Base-by-base conservation (phyloP, 768 basidiomycete genomes). In the Galerina marginata region DNA sequence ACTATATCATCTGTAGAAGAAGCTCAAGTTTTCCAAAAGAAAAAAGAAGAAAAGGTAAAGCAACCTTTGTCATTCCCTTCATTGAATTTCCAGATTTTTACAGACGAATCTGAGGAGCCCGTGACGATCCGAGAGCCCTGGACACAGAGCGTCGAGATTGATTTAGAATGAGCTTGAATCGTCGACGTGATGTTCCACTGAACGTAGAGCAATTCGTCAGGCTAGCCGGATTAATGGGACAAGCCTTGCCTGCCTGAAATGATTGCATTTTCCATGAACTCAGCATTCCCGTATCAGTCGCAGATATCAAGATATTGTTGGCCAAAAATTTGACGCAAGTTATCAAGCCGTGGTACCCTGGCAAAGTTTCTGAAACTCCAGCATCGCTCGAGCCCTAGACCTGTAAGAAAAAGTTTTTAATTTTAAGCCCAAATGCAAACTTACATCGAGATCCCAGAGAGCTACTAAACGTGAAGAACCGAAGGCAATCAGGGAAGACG, bases 71-170 rank as follows among this genome's bases (percentile, higher is more conserved):
- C 75, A 59, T 60, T 66, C 61, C 56, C 63, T 58, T 58, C 67
- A 43, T 25, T 47, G 16, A 88, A 48, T 33, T 74, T 73, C 93
- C 93, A 98, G 26, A 93, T 77, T 72, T 91, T 93, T 44, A 96
- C 81, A 1, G 76, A 75, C 1, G 88, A 86, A 72, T 98, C 95
- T 0, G 95, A 96, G 14, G 91, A 87, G 1, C 92, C 95, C 0
- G 93, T 93, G 2, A 89, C 80, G 9, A 96, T 61, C 38, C 78
- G 74, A 45, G 77, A 71, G 14, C 76, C 79, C 52, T 79, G 75
- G 1, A 80, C 77, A 42, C 81, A 85, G 3, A 98, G 71, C 2
- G 89, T 81, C 11, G 92, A 90, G 29, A 98, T 83, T 1, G 92
- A 81, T 54, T 84, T 81, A 15, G 74, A 61, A 72, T 98, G 96